These are phyloP conservation scores for Escallonia rubra DNA, from an alignment of 129 eudicot genomes.

Conservation along the genomic window DNA sequence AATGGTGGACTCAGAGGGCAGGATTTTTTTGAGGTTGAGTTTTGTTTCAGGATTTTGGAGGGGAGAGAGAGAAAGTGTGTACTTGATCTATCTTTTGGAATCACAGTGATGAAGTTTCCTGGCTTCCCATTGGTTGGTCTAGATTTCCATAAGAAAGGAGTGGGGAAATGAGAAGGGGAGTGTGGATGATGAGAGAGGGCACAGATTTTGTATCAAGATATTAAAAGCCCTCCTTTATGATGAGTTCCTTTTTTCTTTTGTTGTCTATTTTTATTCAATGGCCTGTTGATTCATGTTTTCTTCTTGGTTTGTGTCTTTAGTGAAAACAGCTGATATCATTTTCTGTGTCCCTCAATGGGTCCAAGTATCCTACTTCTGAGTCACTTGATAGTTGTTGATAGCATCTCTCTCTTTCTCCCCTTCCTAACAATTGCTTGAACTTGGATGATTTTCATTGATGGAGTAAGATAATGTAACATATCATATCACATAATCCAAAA, in stretches of 20 bases:
- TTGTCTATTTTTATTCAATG: constrained; percentile 6
- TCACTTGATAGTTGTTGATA: constrained; percentile 18
- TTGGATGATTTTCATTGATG: too few relatives aligned
- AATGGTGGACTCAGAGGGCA: neutral
- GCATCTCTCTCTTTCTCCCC: too few relatives aligned
- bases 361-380: constrained; percentile 31
- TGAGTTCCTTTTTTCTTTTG: constrained; percentile 27
- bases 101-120: constrained; percentile 51
- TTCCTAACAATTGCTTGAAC: too few relatives aligned
- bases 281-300: too few relatives aligned
- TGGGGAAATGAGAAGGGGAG: constrained; percentile 15
- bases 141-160: constrained; percentile 38
- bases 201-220: constrained; percentile 4
- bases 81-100: constrained; percentile 31
- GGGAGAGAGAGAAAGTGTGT: constrained; percentile 26
- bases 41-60: constrained; percentile 37
- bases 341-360: constrained; percentile 35
- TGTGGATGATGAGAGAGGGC: constrained; percentile 40
- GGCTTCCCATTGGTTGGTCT: constrained; percentile 77
- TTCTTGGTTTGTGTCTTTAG: too few relatives aligned
- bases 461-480: too few relatives aligned
- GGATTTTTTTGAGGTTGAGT: constrained; percentile 50
- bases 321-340: constrained; percentile 20
- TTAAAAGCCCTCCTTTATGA: neutral
- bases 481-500: too few relatives aligned